Base-by-base conservation (phyloP, 441 rosid species). In the Gossypium armourianum region DNA sequence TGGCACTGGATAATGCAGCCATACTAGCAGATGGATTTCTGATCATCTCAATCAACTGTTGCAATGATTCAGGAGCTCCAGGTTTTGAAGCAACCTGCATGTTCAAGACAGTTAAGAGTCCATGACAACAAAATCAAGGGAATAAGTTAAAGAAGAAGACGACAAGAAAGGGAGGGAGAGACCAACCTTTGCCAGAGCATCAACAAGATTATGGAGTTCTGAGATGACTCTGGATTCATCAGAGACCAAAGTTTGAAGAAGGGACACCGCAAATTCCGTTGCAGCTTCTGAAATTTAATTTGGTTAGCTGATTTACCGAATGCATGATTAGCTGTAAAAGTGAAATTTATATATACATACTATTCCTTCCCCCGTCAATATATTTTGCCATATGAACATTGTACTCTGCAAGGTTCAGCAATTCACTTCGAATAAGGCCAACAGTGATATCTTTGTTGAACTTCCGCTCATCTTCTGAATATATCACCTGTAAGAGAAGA, bases 401-500 rank as follows among this genome's bases (percentile, higher is more conserved):
- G 84, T 95, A 95, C 80, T 95, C 97, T 0, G 99, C 96, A 63
- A 95, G 91, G 81, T 89, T 92, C 64, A 95, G 89, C 76, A 95
- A 83, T 87, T 89, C 97, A 72, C 88, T 83, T 73, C 76, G 85
- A 66, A 95, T 87, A 59, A 95, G 97, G 76, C 92, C 94, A 12
- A 95, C 65, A 8, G 96, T 89, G 68, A 92, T 89, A 80, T 89
- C 97, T 78, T 88, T 95, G 80, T 90, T 95, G 77, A 92, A 86
- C 84, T 88, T 95, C 28, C 96, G 89, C 70, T 90, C 99, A 81
- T 95, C 99, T 56, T 87, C 96, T 10, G 96, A 92, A 76, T 90
- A 95, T 74, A 89, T 88, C 61, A 95, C 97, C 99, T 95, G 79
- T 19, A 74, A 16, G 49, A 70, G 75, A 72, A 32, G 21, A 63